These are phyloP conservation scores for Phytophthora palmivora DNA, from an alignment of 352 stramenopile species.

Conservation along the genomic window DNA sequence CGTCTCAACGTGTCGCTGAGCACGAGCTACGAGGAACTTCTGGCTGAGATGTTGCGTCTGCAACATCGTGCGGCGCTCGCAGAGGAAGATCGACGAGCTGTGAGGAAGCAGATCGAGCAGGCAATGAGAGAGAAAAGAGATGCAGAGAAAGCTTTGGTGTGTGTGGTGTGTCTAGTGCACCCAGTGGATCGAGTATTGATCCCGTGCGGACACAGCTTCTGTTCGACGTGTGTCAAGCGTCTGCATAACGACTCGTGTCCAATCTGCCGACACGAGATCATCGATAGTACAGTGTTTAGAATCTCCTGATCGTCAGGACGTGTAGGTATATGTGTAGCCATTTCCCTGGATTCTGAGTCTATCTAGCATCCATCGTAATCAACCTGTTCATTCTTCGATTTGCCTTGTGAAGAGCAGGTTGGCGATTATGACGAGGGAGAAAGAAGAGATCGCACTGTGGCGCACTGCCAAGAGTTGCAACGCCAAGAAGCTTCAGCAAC, in stretches of 20 bases:
- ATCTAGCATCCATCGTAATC: slow-evolving; percentile 6
- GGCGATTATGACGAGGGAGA: slow-evolving; percentile 15
- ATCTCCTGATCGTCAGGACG: slow-evolving; percentile 32
- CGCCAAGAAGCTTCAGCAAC: slow-evolving; percentile 35
- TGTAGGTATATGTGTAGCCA: slow-evolving; percentile 18
- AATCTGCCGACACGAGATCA: slow-evolving; percentile 52
- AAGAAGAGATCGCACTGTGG: slow-evolving; percentile 36
- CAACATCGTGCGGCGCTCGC: slow-evolving; percentile 45
- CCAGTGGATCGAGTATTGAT: slow-evolving; percentile 61
- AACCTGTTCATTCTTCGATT: slow-evolving; percentile 29
- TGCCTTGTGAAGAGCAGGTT: slow-evolving; percentile 10
- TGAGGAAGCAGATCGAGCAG: slow-evolving; percentile 44
- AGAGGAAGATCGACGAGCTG: slow-evolving; percentile 48
- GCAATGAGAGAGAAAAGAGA: slow-evolving; percentile 58
- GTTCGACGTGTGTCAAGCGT: slow-evolving; percentile 49
- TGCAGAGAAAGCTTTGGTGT: slow-evolving; percentile 54
- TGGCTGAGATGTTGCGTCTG: slow-evolving; percentile 52
- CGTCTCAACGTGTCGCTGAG: slow-evolving; percentile 59
- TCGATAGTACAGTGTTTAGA: slow-evolving; percentile 43
- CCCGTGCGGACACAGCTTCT: slow-evolving; percentile 72
- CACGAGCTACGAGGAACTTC: slow-evolving; percentile 53
- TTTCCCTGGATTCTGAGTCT: slow-evolving; percentile 22
- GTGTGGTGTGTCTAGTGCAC: slow-evolving; percentile 65
- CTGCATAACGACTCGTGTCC: slow-evolving; percentile 50
- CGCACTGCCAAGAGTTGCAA: slow-evolving; percentile 40